Evolutionary conservation across 169 alveolate genomes (phyloP), one percentile per base, ranked within the genome.

Genomic region (Babesia ovis): DNA sequence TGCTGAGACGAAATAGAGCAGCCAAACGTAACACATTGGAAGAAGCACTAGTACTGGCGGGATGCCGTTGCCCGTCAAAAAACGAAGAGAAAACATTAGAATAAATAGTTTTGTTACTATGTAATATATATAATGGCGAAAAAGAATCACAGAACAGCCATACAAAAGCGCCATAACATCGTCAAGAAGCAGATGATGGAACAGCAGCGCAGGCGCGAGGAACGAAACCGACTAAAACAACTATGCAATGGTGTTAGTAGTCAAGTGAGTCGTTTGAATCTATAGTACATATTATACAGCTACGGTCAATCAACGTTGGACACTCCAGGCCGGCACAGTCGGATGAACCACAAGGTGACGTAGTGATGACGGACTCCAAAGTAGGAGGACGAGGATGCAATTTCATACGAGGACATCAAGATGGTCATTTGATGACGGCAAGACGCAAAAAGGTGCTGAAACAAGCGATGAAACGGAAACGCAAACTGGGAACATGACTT

Each of bases 401-500:
- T 61, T 68, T 77, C 61, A 16, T 61, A 4, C 16, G 86, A n/a
- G 68, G 23, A 12, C 37, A 68, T 4, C 56, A 34, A 20, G 50
- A 42, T 20, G 59, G 67, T 20, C 48, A 68, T 41, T 22, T 56
- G 16, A n/a, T 77, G 31, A 67, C 79, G 20, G 86, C 86, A 4
- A n/a, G 86, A 34, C 79, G 66, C 54, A 77, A 77, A 16, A 77
- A 69, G 50, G 73, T 77, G 6, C 29, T 77, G 29, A 66, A 77
- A 43, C 57, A 61, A 53, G 55, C 80, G 6, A 42, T 77, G 25
- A 77, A 77, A 53, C 72, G 86, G 25, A 37, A 32, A 18, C 64
- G 82, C 53, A 77, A 77, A 58, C 16, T 77, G 20, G 56, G 68
- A 4, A 34, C 31, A 22, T 70, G 60, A 70, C 8, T n/a, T n/a